A percentile compares a stretch with the other conserved stretches of the same genome.
These are phyloP conservation scores for Eucalyptus caleyi DNA, from an alignment of 345 rosid species.

Conservation along the genomic window DNA sequence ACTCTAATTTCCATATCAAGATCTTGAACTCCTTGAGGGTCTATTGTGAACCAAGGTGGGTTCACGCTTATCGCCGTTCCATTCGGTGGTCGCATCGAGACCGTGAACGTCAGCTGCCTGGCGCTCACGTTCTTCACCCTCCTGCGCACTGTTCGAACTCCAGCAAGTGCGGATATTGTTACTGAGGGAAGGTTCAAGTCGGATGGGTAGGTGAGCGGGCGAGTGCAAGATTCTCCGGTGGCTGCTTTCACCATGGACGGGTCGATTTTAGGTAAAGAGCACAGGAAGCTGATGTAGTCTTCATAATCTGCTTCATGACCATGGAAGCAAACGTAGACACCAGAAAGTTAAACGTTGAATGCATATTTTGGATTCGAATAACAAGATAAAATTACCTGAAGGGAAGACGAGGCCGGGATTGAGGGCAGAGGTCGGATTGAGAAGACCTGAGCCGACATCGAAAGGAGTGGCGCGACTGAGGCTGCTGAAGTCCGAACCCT, in stretches of 20 bases:
- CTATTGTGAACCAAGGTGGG: conserved; percentile 55
- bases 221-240: conserved; percentile 44
- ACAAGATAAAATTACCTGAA: conserved; percentile 22
- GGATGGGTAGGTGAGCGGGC: conserved; percentile 31
- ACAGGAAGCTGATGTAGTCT: conserved; percentile 60
- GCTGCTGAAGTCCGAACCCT: conserved; percentile 22
- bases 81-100: conserved; percentile 46
- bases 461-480: conserved; percentile 36
- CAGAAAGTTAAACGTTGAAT: neutral
- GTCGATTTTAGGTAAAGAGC: conserved; percentile 44
- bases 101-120: conserved; percentile 38
- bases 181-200: conserved; percentile 73
- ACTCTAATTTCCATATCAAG: conserved; percentile 38
- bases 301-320: conserved; percentile 29
- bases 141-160: conserved; percentile 24
- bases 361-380: neutral
- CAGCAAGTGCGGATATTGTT: conserved; percentile 41
- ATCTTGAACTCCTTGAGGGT: conserved; percentile 27
- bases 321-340: neutral
- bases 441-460: conserved; percentile 65
- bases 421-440: conserved; percentile 51
- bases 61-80: conserved; percentile 38
- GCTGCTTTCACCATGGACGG: conserved; percentile 18
- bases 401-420: conserved; percentile 75
- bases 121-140: conserved; percentile 42